Evolutionary conservation across 2,329 filamentous ascomycete genomes (phyloP).

Genomic region (Cercospora sojina): DNA sequence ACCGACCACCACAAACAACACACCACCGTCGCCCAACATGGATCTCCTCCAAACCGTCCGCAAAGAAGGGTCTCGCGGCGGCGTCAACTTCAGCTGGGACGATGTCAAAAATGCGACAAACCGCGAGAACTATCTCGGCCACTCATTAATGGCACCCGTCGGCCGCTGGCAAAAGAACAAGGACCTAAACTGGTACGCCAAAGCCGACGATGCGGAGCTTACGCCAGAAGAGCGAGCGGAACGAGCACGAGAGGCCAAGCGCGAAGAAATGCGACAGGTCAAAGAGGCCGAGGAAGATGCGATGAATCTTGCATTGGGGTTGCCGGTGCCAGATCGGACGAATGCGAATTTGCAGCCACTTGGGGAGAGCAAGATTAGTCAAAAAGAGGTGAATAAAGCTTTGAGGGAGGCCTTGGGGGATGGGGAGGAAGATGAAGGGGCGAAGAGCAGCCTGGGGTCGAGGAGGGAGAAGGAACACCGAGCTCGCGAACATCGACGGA

Average conservation of each 20-base stretch:
- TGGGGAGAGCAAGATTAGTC: constrained; percentile 48
- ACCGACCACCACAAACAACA: background rate
- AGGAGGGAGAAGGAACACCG: constrained; percentile 22
- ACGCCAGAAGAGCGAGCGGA: constrained; percentile 53
- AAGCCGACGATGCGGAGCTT: constrained; percentile 52
- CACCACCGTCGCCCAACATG: constrained; percentile 54
- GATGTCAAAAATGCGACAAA: constrained; percentile 84
- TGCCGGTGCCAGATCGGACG: constrained; percentile 66
- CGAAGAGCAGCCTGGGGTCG: constrained; percentile 19
- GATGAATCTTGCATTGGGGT: constrained; percentile 75
- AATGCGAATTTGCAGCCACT: constrained; percentile 66
- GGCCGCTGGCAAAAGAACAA: constrained; percentile 86
- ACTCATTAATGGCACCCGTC: constrained; percentile 85
- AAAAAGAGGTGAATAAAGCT: constrained; percentile 58
- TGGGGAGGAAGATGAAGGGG: constrained; percentile 40
- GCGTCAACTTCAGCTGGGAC: constrained; percentile 94
- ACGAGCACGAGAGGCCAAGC: constrained; percentile 68
- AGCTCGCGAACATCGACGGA: constrained; percentile 27
- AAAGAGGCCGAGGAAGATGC: constrained; percentile 95
- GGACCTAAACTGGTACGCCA: constrained; percentile 65
- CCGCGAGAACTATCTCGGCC: constrained; percentile 87
- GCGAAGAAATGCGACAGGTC: constrained; percentile 71
- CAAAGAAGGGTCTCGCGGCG: constrained; percentile 85
- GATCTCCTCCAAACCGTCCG: constrained; percentile 90
- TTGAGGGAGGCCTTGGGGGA: constrained; percentile 49